A percentile compares a stretch with the other conserved stretches of the same genome.
These are phyloP conservation scores for Rehmannia glutinosa DNA, from an alignment of 257 asterid species.

Conservation along the genomic window DNA sequence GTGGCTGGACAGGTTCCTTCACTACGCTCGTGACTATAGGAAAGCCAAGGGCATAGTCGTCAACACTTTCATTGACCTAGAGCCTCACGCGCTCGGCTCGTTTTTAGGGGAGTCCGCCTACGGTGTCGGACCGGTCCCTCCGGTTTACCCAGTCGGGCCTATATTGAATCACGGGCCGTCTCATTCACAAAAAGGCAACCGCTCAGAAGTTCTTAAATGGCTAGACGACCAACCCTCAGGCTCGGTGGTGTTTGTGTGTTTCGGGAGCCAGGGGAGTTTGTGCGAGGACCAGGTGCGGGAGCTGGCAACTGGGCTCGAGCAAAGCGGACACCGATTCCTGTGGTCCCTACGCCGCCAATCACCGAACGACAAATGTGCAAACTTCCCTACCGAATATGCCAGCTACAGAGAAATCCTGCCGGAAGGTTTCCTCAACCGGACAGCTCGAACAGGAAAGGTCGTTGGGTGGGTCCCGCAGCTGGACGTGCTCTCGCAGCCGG, in stretches of 20 bases:
- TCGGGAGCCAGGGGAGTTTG: constrained; percentile 60
- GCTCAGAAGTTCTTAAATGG: constrained; percentile 30
- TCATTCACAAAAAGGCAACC: background rate
- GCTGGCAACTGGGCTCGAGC: constrained; percentile 45
- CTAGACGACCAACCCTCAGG: constrained; percentile 31
- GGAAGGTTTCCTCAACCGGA: constrained; percentile 45
- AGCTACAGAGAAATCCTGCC: constrained; percentile 33
- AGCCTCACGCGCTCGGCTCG: constrained; percentile 38
- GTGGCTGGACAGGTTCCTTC: constrained; percentile 54
- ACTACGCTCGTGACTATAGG: constrained; percentile 49
- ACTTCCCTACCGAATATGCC: constrained; percentile 43
- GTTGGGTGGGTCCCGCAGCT: constrained; percentile 65
- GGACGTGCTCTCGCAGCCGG: constrained; percentile 30
- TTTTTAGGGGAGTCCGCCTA: constrained; percentile 20
- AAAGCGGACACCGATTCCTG: constrained; percentile 38
- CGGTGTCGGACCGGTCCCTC: constrained; percentile 29
- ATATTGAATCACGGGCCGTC: constrained; percentile 35
- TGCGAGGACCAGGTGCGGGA: constrained; percentile 29
- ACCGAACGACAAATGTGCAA: background rate
- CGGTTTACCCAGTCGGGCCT: constrained; percentile 54
- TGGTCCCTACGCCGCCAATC: constrained; percentile 48
- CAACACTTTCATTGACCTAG: constrained; percentile 55
- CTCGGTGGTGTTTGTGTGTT: constrained; percentile 48
- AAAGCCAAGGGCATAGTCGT: constrained; percentile 50
- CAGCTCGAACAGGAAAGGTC: constrained; percentile 32